Evolutionary conservation across 2,329 filamentous ascomycete genomes (phyloP), one percentile per base, ranked within the genome.

Genomic region (Pseudocercospora fuligena): DNA sequence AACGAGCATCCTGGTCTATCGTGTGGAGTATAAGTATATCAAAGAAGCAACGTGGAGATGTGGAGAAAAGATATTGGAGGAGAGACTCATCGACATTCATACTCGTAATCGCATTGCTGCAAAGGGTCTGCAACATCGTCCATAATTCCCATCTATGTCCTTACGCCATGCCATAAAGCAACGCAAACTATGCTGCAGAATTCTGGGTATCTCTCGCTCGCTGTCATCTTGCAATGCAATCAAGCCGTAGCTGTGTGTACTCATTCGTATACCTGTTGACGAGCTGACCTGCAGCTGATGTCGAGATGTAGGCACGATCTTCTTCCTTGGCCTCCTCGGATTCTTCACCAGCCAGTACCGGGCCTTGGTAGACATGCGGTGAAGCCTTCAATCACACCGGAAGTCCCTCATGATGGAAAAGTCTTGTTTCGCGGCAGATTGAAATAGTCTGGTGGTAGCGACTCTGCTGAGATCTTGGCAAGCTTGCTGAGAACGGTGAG

Each of bases 401-500:
- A 27, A 14, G 0, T 31, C 27, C 46, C n/a, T 25, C 56, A 70
- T 5, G 63, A 57, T 23, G 70, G 70, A 43, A 72, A 72, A 5
- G 70, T 72, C 54, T 59, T 68, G 66, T 67, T 69, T 23, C 67
- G 61, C 31, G 69, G 69, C 54, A 71, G 54, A 53, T 73, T 74
- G 67, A 75, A 74, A 62, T 75, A 75, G 58, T 75, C 74, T 23
- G 65, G 61, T 11, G 71, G 69, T 36, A 70, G 46, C 58, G 54
- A 66, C 16, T 76, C 75, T 19, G 61, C 66, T 27, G 74, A 75
- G 53, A 76, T 71, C 70, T 75, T 75, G n/a, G 69, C 74, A 27
- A 78, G 61, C 61, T 75, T 76, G 60, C 70, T 66, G 61, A 78
- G 69, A 27, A 74, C 73, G 0, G 71, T 74, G 36, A 77, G 61